Base-by-base conservation (phyloP, 352 stramenopile genomes). In the Aphanomyces invadans region DNA sequence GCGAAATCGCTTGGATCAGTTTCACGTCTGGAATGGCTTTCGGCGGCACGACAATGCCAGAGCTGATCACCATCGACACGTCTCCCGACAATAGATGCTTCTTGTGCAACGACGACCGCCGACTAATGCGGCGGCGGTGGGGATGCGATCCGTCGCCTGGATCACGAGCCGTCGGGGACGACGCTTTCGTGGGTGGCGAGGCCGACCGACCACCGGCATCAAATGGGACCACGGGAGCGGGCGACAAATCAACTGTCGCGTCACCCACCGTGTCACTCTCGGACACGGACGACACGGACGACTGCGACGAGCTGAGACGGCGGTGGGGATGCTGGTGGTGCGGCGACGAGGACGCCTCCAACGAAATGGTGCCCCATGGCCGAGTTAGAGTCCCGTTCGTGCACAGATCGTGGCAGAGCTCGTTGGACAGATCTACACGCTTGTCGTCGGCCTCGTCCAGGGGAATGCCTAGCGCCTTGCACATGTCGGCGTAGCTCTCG, bases 401-500 rank as follows among this genome's bases (percentile, higher is more conserved):
- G 57, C 83, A 92, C 19, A 92, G 65, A 36, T 92, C 81, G 48
- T 92, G 83, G 48, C 83, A 92, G 45, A 89, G 72, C 51, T 88
- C 79, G 1, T 79, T 75, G 12, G 69, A 72, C 53, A 92, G 81
- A 32, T 86, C 74, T 36, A 87, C 73, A 59, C 84, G 75, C 1
- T 78, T 74, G 9, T 74, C 62, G 12, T 77, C 65, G 29, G 11
- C 49, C n/a, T 57, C 49, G 29, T 57, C 49, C 7, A 57, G 15
- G 11, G 49, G 49, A 32, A 57, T 21, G 29, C 25, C 49, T 19
- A 57, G 25, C 9, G 49, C 49, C 36, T 57, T 57, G 29, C 49
- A 57, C 17, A 57, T 29, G 49, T 57, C 49, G 4, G 23, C 25
- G 29, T 57, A 32, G 21, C 29, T 17, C 1, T 57, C 49, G n/a